phyloP scores from a whole-genome alignment of 1,139 yeast species.

The Hemisphaericaspora subhashii region DNA sequence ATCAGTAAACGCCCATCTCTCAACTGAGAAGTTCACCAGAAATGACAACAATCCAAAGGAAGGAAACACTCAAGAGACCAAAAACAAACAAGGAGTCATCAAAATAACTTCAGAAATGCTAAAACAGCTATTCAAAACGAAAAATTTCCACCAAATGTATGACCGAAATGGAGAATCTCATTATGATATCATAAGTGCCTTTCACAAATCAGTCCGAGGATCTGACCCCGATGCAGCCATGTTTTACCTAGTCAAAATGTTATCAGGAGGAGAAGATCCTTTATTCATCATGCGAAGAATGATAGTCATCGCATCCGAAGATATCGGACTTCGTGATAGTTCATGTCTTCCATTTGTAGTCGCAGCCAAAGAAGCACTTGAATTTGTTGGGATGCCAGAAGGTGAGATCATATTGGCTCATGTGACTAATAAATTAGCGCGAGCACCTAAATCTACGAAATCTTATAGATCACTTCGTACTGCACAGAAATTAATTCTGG shows the following conservation, averaged over 20 bases:
- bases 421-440: slow-evolving; percentile 84
- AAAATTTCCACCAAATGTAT: slow-evolving; percentile 61
- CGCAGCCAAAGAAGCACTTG: slow-evolving; percentile 82
- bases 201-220: slow-evolving; percentile 89
- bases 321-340: slow-evolving; percentile 81
- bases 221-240: slow-evolving; percentile 86
- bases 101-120: slow-evolving; percentile 37
- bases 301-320: slow-evolving; percentile 92
- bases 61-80: slow-evolving; percentile 9
- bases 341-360: slow-evolving; percentile 83
- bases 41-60: slow-evolving; percentile 21
- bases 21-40: slow-evolving; percentile 30
- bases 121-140: slow-evolving; percentile 34
- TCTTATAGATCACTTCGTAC: slow-evolving; percentile 76
- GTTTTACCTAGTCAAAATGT: slow-evolving; percentile 83
- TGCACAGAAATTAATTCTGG: slow-evolving; percentile 57
- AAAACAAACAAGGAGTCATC: slow-evolving; percentile 28
- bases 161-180: slow-evolving; percentile 90
- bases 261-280: slow-evolving; percentile 93
- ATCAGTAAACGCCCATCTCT: slow-evolving; percentile 43
- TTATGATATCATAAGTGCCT: slow-evolving; percentile 91
- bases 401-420: slow-evolving; percentile 89
- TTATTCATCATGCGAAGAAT: slow-evolving; percentile 86
- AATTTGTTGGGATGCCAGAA: slow-evolving; percentile 95
- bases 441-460: slow-evolving; percentile 82